Conservation (phyloP, 1,139 yeast species). For the Pichia sp. region DNA sequence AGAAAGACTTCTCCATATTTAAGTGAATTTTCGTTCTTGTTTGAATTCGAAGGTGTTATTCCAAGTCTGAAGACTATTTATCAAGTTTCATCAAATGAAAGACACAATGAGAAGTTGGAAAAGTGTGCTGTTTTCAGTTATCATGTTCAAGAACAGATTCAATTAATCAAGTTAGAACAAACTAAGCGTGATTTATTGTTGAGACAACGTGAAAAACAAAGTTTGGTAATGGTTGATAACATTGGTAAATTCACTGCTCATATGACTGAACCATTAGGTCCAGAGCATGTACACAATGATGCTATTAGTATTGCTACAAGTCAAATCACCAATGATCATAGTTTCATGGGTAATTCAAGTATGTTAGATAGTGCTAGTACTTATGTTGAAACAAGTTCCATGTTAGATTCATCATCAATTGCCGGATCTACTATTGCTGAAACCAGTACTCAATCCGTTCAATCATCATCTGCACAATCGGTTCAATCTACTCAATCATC, state of each 20-base stretch:
- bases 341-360: constrained; percentile 1
- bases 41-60: constrained; percentile 22
- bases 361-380: constrained; percentile 3
- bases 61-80: constrained; percentile 33
- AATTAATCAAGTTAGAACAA: constrained; percentile 50
- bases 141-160: constrained; percentile 46
- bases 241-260: neutral
- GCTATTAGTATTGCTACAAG: neutral
- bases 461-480: neutral
- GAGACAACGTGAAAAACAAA: constrained; percentile 23
- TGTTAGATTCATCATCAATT: neutral
- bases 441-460: neutral
- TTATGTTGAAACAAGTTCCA: neutral
- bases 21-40: constrained; percentile 31
- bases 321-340: neutral
- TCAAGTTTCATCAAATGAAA: constrained; percentile 44
- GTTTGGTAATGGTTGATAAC: neutral
- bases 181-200: constrained; percentile 25
- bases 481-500: neutral
- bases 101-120: constrained; percentile 36
- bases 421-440: neutral
- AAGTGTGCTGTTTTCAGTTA: constrained; percentile 39
- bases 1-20: constrained; percentile 13
- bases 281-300: neutral
- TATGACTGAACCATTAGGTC: constrained; percentile 1